Evolutionary conservation across 2,329 filamentous ascomycete genomes (phyloP).

Genomic region (Colletotrichum sp.): DNA sequence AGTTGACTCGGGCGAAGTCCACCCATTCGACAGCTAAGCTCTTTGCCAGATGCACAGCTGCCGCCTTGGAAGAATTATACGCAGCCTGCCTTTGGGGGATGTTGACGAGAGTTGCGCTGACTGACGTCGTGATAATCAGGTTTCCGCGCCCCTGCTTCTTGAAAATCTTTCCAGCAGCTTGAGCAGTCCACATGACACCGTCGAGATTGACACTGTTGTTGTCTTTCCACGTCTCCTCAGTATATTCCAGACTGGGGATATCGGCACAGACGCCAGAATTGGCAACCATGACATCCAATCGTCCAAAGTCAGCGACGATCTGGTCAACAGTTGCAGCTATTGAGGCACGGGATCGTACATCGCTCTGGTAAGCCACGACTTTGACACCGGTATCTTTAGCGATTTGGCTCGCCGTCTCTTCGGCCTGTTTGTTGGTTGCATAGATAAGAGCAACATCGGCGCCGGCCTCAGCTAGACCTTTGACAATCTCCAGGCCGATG

Average conservation of each 20-base stretch:
- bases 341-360: not conserved
- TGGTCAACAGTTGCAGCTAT: not conserved
- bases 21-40: conserved; percentile 48
- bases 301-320: not conserved
- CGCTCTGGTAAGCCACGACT: not conserved
- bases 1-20: conserved; percentile 45
- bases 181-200: conserved; percentile 30
- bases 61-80: conserved; percentile 49
- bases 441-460: conserved; percentile 11
- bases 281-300: conserved; percentile 29
- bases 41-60: conserved; percentile 43
- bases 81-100: conserved; percentile 37
- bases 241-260: conserved; percentile 29
- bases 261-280: conserved; percentile 31
- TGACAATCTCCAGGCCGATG: conserved; percentile 8
- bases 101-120: conserved; percentile 22
- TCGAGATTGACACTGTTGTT: conserved; percentile 32
- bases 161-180: conserved; percentile 22
- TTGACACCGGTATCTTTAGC: not conserved
- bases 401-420: not conserved
- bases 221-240: conserved; percentile 27
- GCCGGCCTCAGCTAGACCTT: conserved; percentile 1
- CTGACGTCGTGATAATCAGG: conserved; percentile 27
- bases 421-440: not conserved
- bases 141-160: conserved; percentile 29